phyloP scores from a whole-genome alignment of 345 rosid genomes.

The Schrenkiella parvula region DNA sequence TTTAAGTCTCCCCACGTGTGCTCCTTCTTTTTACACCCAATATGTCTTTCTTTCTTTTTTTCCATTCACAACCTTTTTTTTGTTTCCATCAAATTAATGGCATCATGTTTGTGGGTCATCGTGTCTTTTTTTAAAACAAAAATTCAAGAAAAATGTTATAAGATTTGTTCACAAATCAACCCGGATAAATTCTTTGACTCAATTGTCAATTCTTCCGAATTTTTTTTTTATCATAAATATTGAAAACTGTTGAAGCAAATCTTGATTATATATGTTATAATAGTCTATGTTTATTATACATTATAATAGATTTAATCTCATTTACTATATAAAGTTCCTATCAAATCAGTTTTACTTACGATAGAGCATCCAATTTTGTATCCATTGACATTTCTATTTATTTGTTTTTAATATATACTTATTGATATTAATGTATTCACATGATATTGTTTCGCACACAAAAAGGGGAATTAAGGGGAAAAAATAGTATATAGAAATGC shows the following conservation, averaged over 20 bases:
- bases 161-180: background rate
- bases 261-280: too few relatives aligned
- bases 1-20: constrained; percentile 32
- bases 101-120: constrained; percentile 25
- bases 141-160: background rate
- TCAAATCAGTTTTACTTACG: too few relatives aligned
- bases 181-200: too few relatives aligned
- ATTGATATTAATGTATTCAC: background rate
- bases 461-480: background rate
- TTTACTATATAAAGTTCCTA: too few relatives aligned
- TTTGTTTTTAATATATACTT: background rate
- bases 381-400: background rate
- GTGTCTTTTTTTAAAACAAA: too few relatives aligned
- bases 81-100: background rate
- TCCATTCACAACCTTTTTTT: background rate
- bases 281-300: too few relatives aligned
- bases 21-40: constrained; percentile 18
- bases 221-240: too few relatives aligned
- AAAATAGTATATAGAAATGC: background rate
- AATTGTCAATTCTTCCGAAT: too few relatives aligned
- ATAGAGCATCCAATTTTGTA: constrained; percentile 1
- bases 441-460: background rate
- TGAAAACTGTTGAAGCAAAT: too few relatives aligned
- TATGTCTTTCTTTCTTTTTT: constrained; percentile 14
- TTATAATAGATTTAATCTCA: too few relatives aligned